phyloP scores from a whole-genome alignment of 352 stramenopile genomes.

The Globisporangium spinosum region DNA sequence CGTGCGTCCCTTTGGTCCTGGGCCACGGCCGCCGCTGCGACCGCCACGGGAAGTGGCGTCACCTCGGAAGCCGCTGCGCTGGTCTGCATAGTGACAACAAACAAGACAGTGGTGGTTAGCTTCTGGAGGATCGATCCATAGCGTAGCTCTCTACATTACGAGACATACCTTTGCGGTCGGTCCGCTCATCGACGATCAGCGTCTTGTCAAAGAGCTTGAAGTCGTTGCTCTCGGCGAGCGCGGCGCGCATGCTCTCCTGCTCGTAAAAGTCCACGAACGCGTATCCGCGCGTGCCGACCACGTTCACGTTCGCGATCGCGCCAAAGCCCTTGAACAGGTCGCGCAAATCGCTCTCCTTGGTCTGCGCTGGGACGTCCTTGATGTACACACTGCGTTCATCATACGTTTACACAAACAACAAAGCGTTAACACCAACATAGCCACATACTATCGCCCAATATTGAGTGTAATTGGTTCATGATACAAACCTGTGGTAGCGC shows the following conservation, averaged over 20 bases:
- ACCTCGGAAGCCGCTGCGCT: conserved; percentile 51
- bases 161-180: conserved; percentile 61
- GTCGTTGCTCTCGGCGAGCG: conserved; percentile 53
- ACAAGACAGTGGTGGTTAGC: neutral
- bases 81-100: conserved; percentile 13
- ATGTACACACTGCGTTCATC: conserved; percentile 59
- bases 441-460: too few species aligned
- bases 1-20: conserved; percentile 49
- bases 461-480: neutral
- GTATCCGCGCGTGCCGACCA: conserved; percentile 53
- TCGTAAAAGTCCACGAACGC: conserved; percentile 86
- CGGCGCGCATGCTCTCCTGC: conserved; percentile 70
- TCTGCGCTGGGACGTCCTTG: conserved; percentile 64
- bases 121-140: conserved; percentile 14
- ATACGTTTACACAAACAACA: neutral
- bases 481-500: conserved; percentile 35
- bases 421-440: neutral
- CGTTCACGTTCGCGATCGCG: conserved; percentile 64
- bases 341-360: conserved; percentile 70
- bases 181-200: conserved; percentile 68
- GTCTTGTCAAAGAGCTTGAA: conserved; percentile 79
- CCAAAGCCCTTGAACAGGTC: conserved; percentile 81
- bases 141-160: neutral
- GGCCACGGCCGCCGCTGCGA: conserved; percentile 41
- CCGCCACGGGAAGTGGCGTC: conserved; percentile 36